Conservation (phyloP, 2,329 filamentous ascomycete genomes). For the Sclerotiophoma versabilis region DNA sequence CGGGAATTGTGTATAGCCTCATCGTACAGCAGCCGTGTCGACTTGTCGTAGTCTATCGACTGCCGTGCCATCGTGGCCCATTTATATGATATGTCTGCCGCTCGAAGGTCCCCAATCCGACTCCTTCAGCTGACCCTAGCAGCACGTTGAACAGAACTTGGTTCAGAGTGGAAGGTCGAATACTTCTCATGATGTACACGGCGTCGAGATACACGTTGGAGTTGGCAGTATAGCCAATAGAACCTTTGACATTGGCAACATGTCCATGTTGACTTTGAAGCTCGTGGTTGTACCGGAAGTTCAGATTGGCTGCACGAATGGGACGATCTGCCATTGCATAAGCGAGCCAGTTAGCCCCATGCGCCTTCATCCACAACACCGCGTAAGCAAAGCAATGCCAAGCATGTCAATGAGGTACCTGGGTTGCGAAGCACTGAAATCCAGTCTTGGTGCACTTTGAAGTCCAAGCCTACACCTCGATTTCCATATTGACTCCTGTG, state of each 20-base stretch:
- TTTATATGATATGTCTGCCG: neutral
- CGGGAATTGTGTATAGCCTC: conserved; percentile 2
- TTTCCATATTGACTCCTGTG: neutral
- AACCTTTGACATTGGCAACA: neutral
- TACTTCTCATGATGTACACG: conserved; percentile 11
- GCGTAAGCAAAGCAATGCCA: conserved; percentile 5
- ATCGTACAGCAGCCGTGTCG: neutral
- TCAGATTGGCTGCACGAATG: conserved; percentile 7
- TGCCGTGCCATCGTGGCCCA: neutral
- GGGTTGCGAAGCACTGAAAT: neutral
- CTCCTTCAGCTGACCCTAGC: neutral
- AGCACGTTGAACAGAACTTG: conserved; percentile 9
- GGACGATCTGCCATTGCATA: conserved; percentile 6
- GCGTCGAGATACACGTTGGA: neutral
- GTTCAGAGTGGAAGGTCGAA: conserved; percentile 8
- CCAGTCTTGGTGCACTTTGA: neutral
- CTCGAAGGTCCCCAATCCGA: neutral
- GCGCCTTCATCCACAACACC: neutral
- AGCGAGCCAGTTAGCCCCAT: neutral
- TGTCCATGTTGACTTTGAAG: conserved; percentile 1
- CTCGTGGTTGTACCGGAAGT: conserved; percentile 5
- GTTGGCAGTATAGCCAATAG: neutral
- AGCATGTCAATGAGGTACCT: neutral
- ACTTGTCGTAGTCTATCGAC: neutral
- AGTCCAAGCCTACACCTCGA: neutral